phyloP scores from a whole-genome alignment of 768 basidiomycete genomes.

The Naganishia antarctica region DNA sequence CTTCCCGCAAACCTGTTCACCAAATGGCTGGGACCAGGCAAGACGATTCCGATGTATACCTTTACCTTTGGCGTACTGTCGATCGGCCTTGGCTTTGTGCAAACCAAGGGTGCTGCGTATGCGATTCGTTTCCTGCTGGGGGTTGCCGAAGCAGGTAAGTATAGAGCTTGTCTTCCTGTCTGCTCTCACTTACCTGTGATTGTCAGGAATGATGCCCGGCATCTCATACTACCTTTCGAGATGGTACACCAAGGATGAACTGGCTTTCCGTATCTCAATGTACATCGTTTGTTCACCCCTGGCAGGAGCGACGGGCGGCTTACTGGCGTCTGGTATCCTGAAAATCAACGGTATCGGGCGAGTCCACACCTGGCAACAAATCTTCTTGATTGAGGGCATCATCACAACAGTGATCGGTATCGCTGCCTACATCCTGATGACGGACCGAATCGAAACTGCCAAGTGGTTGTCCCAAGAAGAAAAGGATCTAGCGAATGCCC shows the following conservation, averaged over 20 bases:
- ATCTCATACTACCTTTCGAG: slow-evolving; percentile 25
- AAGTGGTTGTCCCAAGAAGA: slow-evolving; percentile 24
- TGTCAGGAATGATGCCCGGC: slow-evolving; percentile 17
- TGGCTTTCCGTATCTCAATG: slow-evolving; percentile 18
- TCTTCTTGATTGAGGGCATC: slow-evolving; percentile 30
- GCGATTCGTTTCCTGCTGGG: slow-evolving; percentile 26
- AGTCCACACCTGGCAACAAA: slow-evolving; percentile 25
- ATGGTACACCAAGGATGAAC: slow-evolving; percentile 24
- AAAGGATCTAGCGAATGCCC: slow-evolving; percentile 24
- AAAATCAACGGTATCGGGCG: slow-evolving; percentile 23
- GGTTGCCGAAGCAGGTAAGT: slow-evolving; percentile 20
- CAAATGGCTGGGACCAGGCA: slow-evolving; percentile 25
- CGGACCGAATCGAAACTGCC: slow-evolving; percentile 16
- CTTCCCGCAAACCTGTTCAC: slow-evolving; percentile 27
- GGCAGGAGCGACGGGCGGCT: slow-evolving; percentile 36
- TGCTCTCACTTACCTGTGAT: neutral
- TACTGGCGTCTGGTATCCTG: slow-evolving; percentile 35
- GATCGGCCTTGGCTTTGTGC: slow-evolving; percentile 18
- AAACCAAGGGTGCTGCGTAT: slow-evolving; percentile 6
- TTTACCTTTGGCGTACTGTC: slow-evolving; percentile 25
- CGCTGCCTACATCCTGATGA: slow-evolving; percentile 24
- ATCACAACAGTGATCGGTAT: slow-evolving; percentile 27
- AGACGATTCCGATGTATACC: slow-evolving; percentile 21
- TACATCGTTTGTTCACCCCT: slow-evolving; percentile 30
- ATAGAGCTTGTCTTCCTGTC: too few relatives aligned